phyloP scores from a whole-genome alignment of 805 yeast genomes.

The Clavispora carvajalis region DNA sequence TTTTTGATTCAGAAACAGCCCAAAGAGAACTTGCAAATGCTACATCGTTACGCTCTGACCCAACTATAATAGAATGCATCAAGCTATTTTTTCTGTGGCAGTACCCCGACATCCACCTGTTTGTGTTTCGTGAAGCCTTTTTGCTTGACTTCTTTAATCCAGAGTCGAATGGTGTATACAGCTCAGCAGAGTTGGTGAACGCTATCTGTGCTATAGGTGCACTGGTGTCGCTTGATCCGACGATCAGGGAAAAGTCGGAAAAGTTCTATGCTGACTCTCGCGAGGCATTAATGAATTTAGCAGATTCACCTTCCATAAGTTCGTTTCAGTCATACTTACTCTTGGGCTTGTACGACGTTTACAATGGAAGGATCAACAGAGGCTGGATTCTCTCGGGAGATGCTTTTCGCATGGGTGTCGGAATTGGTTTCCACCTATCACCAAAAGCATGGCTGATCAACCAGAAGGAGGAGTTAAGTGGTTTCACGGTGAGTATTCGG shows the following conservation, averaged over 20 bases:
- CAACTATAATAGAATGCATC: slow-evolving; percentile 7
- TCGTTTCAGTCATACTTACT: slow-evolving; percentile 12
- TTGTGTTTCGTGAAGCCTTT: slow-evolving; percentile 13
- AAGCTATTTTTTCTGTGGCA: slow-evolving; percentile 12
- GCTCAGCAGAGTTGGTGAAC: slow-evolving; percentile 10
- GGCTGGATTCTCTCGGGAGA: slow-evolving; percentile 13
- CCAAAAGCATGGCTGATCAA: slow-evolving; percentile 9
- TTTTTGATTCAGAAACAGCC: slow-evolving; percentile 9
- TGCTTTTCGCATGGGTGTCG: slow-evolving; percentile 11
- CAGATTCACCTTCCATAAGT: slow-evolving; percentile 9
- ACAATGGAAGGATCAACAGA: slow-evolving; percentile 9
- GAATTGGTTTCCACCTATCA: slow-evolving; percentile 10
- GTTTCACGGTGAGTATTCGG: slow-evolving; percentile 7
- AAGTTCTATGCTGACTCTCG: slow-evolving; percentile 6
- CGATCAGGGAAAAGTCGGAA: slow-evolving; percentile 2
- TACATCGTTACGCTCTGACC: slow-evolving; percentile 3
- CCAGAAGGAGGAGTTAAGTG: slow-evolving; percentile 2
- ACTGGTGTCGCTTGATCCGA: slow-evolving; percentile 5
- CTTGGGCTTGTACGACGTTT: slow-evolving; percentile 11
- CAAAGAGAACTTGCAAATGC: neutral
- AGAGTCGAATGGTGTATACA: slow-evolving; percentile 6
- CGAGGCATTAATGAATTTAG: slow-evolving; percentile 7
- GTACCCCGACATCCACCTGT: slow-evolving; percentile 14
- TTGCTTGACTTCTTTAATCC: slow-evolving; percentile 11
- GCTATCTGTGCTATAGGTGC: slow-evolving; percentile 11